A percentile compares a stretch with the other conserved stretches of the same genome.
These are phyloP conservation scores for Penicillium roqueforti DNA, from an alignment of 495 filamentous ascomycete genomes.

Conservation along the genomic window DNA sequence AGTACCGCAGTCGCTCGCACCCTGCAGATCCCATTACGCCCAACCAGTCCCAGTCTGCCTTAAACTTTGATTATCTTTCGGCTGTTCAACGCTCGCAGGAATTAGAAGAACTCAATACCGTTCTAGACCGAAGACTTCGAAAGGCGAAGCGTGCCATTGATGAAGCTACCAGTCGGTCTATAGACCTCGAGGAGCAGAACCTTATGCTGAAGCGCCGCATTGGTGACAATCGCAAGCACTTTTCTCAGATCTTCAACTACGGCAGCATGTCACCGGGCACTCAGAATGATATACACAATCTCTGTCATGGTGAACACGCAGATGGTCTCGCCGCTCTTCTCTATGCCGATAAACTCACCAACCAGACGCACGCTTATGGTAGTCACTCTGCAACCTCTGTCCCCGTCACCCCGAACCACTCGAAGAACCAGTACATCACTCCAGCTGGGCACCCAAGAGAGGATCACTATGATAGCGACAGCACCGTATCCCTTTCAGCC, in stretches of 20 bases:
- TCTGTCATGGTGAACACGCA: conserved; percentile 39
- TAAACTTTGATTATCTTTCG: conserved; percentile 40
- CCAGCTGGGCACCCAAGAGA: conserved; percentile 52
- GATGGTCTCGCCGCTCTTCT: conserved; percentile 74
- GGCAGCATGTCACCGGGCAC: conserved; percentile 41
- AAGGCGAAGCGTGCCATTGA: conserved; percentile 74
- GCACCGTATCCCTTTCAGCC: conserved; percentile 71
- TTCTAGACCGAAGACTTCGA: conserved; percentile 59
- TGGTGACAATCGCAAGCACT: conserved; percentile 78
- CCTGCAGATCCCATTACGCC: conserved; percentile 30
- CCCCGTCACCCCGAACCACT: conserved; percentile 64
- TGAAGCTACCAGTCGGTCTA: conserved; percentile 51
- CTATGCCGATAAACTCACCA: conserved; percentile 67
- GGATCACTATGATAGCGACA: conserved; percentile 66
- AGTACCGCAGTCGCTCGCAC: conserved; percentile 40
- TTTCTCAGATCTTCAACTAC: conserved; percentile 62
- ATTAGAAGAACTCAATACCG: conserved; percentile 60
- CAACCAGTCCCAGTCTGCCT: conserved; percentile 27
- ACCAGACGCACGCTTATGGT: conserved; percentile 40
- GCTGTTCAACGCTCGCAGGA: conserved; percentile 51
- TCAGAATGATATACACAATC: conserved; percentile 44
- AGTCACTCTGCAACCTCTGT: conserved; percentile 56
- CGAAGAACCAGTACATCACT: conserved; percentile 52
- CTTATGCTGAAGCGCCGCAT: conserved; percentile 76
- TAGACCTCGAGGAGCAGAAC: conserved; percentile 61